phyloP scores from a whole-genome alignment of 192 early-diverging fungal genomes.

The Dissophora globulifera region DNA sequence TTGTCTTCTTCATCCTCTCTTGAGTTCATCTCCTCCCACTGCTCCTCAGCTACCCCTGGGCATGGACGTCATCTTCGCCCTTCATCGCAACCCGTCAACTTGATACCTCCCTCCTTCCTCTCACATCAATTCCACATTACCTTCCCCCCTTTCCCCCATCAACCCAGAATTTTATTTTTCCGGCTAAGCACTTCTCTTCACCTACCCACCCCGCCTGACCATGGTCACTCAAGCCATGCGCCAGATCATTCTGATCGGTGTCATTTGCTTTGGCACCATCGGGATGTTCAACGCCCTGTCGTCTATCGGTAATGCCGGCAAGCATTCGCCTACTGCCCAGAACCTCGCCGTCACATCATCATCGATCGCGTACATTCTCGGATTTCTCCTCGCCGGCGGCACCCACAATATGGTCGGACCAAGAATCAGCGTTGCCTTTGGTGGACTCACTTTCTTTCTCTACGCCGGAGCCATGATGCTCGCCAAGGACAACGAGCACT shows the following conservation, averaged over 20 bases:
- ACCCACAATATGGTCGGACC: constrained; percentile 84
- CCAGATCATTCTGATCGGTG: constrained; percentile 53
- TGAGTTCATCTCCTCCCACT: too few relatives aligned
- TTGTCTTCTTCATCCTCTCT: too few relatives aligned
- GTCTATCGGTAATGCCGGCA: constrained; percentile 47
- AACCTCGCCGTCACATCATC: constrained; percentile 49
- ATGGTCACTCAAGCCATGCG: constrained; percentile 53
- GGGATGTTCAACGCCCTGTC: constrained; percentile 55
- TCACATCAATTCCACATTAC: neutral
- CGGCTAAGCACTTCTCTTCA: too few relatives aligned
- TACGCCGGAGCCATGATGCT: constrained; percentile 82
- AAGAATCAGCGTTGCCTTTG: constrained; percentile 69
- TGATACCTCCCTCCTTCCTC: too few relatives aligned
- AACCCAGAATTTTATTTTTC: too few relatives aligned
- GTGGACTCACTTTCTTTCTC: constrained; percentile 79
- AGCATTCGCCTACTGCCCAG: constrained; percentile 46
- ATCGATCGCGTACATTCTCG: constrained; percentile 72
- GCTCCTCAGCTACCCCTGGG: too few relatives aligned
- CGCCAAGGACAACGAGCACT: constrained; percentile 64
- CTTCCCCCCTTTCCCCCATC: neutral
- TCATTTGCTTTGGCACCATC: constrained; percentile 54
- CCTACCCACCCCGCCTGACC: constrained; percentile 7
- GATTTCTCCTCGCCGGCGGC: constrained; percentile 78
- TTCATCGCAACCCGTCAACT: too few relatives aligned
- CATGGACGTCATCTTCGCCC: too few relatives aligned